These are phyloP conservation scores for Obelidium mucronatum DNA, from an alignment of 192 early-diverging fungal genomes.

Conservation along the genomic window DNA sequence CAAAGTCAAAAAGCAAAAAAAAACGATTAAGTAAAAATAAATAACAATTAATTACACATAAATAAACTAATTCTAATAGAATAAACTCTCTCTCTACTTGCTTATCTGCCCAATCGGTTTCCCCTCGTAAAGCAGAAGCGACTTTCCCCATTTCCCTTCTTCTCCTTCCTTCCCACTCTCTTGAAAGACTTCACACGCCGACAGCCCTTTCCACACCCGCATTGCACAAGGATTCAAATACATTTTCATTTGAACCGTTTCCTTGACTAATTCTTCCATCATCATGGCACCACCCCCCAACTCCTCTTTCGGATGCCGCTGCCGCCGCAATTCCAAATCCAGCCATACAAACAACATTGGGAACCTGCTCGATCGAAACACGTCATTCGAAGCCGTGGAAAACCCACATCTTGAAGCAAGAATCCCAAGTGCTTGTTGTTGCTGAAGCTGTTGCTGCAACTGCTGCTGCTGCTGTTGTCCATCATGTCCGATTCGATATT, in stretches of 20 bases:
- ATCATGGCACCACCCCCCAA: too few relatives aligned
- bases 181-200: not conserved
- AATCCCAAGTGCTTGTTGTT: not conserved
- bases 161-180: not conserved
- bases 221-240: not conserved
- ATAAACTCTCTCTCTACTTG: not conserved
- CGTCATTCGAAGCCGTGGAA: not conserved
- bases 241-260: not conserved
- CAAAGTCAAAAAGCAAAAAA: too few relatives aligned
- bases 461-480: not conserved
- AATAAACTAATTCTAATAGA: not conserved
- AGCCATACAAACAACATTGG: not conserved
- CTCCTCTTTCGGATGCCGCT: too few relatives aligned
- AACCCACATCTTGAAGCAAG: not conserved
- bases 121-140: not conserved
- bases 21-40: too few relatives aligned
- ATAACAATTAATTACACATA: not conserved
- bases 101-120: not conserved
- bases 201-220: not conserved
- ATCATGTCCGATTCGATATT: too few relatives aligned
- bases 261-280: too few relatives aligned
- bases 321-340: not conserved
- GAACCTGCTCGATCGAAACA: constrained; percentile 9
- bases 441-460: too few relatives aligned
- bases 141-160: not conserved